Conservation (phyloP, 2,329 filamentous ascomycete species). For the Penicillium sclerotiorum region DNA sequence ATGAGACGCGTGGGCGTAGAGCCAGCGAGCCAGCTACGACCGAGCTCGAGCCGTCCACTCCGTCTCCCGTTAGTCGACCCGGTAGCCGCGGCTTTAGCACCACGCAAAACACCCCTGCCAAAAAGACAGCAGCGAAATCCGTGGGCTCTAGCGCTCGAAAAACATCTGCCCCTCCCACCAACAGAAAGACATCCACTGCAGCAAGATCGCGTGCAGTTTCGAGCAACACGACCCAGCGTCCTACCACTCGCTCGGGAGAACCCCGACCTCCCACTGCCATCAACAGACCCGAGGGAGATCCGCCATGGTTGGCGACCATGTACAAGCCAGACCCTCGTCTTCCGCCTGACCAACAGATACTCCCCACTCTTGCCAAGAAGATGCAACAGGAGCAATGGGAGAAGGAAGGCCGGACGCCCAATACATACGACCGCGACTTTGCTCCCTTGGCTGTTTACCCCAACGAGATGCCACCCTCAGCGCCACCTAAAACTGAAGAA, state of each 20-base stretch:
- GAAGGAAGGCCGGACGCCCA: slow-evolving; percentile 83
- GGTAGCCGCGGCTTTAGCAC: slow-evolving; percentile 34
- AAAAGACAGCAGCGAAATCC: slow-evolving; percentile 33
- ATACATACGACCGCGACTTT: slow-evolving; percentile 84
- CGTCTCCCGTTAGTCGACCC: slow-evolving; percentile 34
- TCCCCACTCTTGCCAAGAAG: slow-evolving; percentile 88
- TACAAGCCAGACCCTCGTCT: slow-evolving; percentile 95
- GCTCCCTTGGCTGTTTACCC: slow-evolving; percentile 66
- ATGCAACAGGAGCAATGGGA: slow-evolving; percentile 96
- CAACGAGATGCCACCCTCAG: slow-evolving; percentile 34
- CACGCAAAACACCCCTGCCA: slow-evolving; percentile 32
- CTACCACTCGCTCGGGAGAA: slow-evolving; percentile 65
- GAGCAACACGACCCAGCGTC: slow-evolving; percentile 50
- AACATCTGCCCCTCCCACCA: slow-evolving; percentile 40
- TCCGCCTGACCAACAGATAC: slow-evolving; percentile 90
- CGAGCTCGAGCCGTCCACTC: slow-evolving; percentile 29
- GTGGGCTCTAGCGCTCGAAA: slow-evolving; percentile 38
- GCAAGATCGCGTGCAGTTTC: slow-evolving; percentile 39
- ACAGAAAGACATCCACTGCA: slow-evolving; percentile 43
- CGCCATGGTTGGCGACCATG: slow-evolving; percentile 91
- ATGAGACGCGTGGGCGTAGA: slow-evolving; percentile 59
- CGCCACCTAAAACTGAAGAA: slow-evolving; percentile 18
- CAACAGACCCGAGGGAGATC: slow-evolving; percentile 85
- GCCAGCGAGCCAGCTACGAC: slow-evolving; percentile 59
- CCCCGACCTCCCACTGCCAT: slow-evolving; percentile 55